These are phyloP conservation scores for Penicillium brasilianum DNA, from an alignment of 2,329 filamentous ascomycete genomes.

Conservation along the genomic window DNA sequence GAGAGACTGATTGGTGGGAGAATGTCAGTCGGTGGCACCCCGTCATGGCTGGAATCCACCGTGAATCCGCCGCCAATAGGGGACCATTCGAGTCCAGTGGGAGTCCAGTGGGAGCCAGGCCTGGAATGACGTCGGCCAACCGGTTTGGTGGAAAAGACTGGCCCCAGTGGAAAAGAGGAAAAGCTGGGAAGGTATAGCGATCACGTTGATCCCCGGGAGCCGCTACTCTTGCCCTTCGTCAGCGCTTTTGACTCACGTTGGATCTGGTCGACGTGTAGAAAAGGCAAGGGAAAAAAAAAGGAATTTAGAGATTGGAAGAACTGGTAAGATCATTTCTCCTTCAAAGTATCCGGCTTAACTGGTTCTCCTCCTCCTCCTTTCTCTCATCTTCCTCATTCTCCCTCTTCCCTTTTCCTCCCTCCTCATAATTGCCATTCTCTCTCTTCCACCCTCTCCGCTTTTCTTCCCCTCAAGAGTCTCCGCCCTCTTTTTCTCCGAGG, in stretches of 20 bases:
- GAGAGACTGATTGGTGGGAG: conserved; percentile 39
- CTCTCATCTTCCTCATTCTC: conserved; percentile 1
- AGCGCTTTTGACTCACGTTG: conserved; percentile 1
- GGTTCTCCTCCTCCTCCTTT: neutral
- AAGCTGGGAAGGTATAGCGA: conserved; percentile 30
- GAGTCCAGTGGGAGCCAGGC: neutral
- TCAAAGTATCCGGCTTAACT: conserved; percentile 4
- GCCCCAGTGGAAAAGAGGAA: neutral
- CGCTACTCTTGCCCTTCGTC: conserved; percentile 23
- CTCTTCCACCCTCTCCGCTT: neutral
- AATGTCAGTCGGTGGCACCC: conserved; percentile 20
- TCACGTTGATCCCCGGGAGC: conserved; percentile 4
- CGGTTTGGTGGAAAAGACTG: neutral
- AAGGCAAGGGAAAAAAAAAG: neutral
- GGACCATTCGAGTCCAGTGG: neutral
- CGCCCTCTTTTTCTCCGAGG: neutral
- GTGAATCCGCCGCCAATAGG: conserved; percentile 31
- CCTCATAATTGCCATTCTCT: neutral
- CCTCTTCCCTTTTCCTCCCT: conserved; percentile 1
- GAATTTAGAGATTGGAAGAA: neutral
- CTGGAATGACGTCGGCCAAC: conserved; percentile 29
- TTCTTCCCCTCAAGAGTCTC: conserved; percentile 1
- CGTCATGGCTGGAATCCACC: conserved; percentile 34
- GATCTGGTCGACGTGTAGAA: neutral
- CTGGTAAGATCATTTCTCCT: too few relatives aligned